phyloP scores from a whole-genome alignment of 2,329 filamentous ascomycete species.

The Cordyceps javanica region DNA sequence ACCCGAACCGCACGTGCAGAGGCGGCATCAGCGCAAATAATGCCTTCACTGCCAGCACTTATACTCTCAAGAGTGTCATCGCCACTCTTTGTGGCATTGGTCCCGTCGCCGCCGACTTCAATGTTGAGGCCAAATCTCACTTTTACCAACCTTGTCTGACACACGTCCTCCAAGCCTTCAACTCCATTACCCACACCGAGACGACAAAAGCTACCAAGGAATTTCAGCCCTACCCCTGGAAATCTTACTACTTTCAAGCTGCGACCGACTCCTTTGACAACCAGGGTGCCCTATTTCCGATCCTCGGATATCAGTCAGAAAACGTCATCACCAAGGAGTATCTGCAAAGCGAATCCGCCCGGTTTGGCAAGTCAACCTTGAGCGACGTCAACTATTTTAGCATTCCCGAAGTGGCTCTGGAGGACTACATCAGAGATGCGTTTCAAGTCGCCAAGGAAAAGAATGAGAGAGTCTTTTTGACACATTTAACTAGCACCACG shows the following conservation, averaged over 20 bases:
- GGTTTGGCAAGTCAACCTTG: conserved; percentile 23
- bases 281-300: conserved; percentile 24
- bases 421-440: conserved; percentile 28
- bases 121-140: conserved; percentile 34
- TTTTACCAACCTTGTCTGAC: conserved; percentile 40
- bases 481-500: conserved; percentile 31
- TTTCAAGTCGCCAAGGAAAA: conserved; percentile 24
- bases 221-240: conserved; percentile 25
- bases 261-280: conserved; percentile 30
- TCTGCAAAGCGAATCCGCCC: conserved; percentile 22
- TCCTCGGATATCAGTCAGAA: conserved; percentile 25
- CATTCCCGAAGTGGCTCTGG: conserved; percentile 25
- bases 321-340: conserved; percentile 25
- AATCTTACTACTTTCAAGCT: conserved; percentile 27
- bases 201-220: conserved; percentile 10
- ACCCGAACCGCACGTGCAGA: conserved; percentile 16
- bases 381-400: conserved; percentile 30
- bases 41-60: conserved; percentile 35
- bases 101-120: conserved; percentile 36
- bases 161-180: conserved; percentile 31
- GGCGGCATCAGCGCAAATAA: conserved; percentile 37
- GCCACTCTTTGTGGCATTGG: conserved; percentile 36
- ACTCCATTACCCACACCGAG: conserved; percentile 14
- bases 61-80: conserved; percentile 39
- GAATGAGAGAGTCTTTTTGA: conserved; percentile 28